Base-by-base conservation (phyloP, 352 stramenopile genomes). In the Globisporangium barbulae region DNA sequence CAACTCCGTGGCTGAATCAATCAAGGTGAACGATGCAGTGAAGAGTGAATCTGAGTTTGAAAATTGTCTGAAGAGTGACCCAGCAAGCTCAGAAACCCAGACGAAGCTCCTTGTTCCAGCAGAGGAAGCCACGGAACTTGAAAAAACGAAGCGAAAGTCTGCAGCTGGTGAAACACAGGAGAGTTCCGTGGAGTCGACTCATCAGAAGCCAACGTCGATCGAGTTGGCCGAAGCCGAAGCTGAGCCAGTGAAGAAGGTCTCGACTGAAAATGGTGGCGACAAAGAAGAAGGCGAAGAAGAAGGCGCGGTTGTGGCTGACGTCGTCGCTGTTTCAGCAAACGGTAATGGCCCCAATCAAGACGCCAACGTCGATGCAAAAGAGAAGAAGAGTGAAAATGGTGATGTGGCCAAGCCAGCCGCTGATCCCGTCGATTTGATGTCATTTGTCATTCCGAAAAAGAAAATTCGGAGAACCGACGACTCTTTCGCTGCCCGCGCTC, bases 381-480 rank as follows among this genome's bases (percentile, higher is more conserved):
- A 61, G 19, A 17, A 31, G 21, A 49, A 44, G 15, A 53, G 10
- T 2, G 33, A 5, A 8, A 22, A 6, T 6, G 22, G 31, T 10
- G 31, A n/a, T 15, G 12, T 41, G 52, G 21, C 17, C 10, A 58
- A 58, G 12, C 12, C 35, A 54, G 22, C 22, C 3, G 25, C 17
- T n/a, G 59, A 28, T 1, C n/a, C 61, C 12, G 52, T 55, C 1
- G 68, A 81, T 60, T 53, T 71, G 21, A 39, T 75, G 35, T 76
- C 74, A 2, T 81, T 81, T 63, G 62, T 81, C 15, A 81, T 81
- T 15, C 74, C 74, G 10, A 81, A 81, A 54, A 81, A 79, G 54
- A 71, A 68, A 53, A 50, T 68, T 48, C 63, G 28, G 35, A 56
- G 63, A 35, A 47, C 64, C 4, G 39, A 61, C 4, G 41, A n/a